Conservation (phyloP, 1,284 basidiomycete species). For the Malassezia sp. region DNA sequence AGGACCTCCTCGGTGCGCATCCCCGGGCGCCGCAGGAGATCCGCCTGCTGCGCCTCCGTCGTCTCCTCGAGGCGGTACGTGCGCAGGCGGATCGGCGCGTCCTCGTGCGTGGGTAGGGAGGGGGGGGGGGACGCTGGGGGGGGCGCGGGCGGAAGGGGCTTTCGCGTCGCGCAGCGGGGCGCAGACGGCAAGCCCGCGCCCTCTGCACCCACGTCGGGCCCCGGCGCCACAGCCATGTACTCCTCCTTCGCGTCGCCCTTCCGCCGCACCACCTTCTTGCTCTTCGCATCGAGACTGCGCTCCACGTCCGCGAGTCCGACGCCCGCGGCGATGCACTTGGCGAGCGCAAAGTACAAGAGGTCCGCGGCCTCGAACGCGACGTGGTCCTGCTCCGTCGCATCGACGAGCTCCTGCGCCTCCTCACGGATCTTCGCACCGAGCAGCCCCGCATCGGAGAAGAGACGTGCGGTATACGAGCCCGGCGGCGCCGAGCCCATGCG, state of each 20-base stretch:
- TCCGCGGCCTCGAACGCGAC: slow-evolving; percentile 96
- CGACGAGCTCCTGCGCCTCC: slow-evolving; percentile 90
- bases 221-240: slow-evolving; percentile 53
- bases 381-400: slow-evolving; percentile 61
- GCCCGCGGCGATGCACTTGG: slow-evolving; percentile 73
- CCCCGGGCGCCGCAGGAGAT: slow-evolving; percentile 76
- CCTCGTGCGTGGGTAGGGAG: slow-evolving; percentile 28
- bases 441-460: slow-evolving; percentile 73
- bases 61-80: slow-evolving; percentile 43
- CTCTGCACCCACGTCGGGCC: slow-evolving; percentile 35
- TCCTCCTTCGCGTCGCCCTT: slow-evolving; percentile 87
- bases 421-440: slow-evolving; percentile 91
- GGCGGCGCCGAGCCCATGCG: slow-evolving; percentile 67
- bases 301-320: slow-evolving; percentile 78
- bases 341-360: slow-evolving; percentile 82
- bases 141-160: slow-evolving; percentile 9
- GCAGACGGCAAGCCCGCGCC: too few relatives aligned
- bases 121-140: slow-evolving; percentile 14
- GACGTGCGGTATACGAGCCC: slow-evolving; percentile 78
- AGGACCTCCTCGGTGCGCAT: slow-evolving; percentile 90
- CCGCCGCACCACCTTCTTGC: slow-evolving; percentile 73
- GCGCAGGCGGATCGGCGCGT: slow-evolving; percentile 50
- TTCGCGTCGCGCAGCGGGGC: slow-evolving; percentile 32
- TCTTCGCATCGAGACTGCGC: slow-evolving; percentile 70
- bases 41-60: slow-evolving; percentile 54